These are phyloP conservation scores for Myxozyma lipomycoides DNA, from an alignment of 805 yeast species.

Conservation along the genomic window DNA sequence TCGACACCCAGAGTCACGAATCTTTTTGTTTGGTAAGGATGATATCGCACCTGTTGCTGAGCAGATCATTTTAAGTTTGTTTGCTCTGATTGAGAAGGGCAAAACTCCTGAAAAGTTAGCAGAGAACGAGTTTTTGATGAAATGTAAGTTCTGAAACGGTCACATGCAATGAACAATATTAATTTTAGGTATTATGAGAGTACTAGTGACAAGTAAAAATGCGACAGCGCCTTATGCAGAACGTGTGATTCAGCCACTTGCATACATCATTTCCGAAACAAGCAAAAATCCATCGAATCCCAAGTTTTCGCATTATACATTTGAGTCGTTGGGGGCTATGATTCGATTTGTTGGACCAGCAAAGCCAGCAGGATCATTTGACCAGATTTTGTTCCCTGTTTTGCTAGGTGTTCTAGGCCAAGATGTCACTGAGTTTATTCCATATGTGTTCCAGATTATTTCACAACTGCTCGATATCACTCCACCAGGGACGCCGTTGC, in stretches of 20 bases:
- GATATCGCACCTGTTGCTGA: conserved; percentile 66
- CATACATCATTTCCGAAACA: conserved; percentile 65
- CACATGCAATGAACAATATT: neutral
- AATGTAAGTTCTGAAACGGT: conserved; percentile 41
- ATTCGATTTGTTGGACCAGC: conserved; percentile 49
- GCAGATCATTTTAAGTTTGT: conserved; percentile 60
- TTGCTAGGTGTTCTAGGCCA: conserved; percentile 64
- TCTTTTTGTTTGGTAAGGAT: conserved; percentile 60
- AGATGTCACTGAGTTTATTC: conserved; percentile 91
- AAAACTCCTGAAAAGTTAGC: conserved; percentile 83
- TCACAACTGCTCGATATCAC: conserved; percentile 67
- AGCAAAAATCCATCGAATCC: conserved; percentile 94
- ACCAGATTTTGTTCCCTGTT: conserved; percentile 59
- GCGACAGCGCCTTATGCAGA: conserved; percentile 35
- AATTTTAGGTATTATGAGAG: conserved; percentile 56
- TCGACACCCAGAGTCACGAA: conserved; percentile 44
- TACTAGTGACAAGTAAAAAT: conserved; percentile 67
- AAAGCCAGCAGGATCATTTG: conserved; percentile 41
- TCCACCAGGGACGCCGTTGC: conserved; percentile 50
- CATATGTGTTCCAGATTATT: conserved; percentile 87
- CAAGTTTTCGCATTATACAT: conserved; percentile 80
- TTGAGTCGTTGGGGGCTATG: conserved; percentile 80
- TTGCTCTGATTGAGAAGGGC: conserved; percentile 59
- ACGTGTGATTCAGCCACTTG: conserved; percentile 57
- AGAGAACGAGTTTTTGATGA: conserved; percentile 91